Evolutionary conservation across 75 land plant genomes (phyloP).

Genomic region (Adiantum capillusveneris): DNA sequence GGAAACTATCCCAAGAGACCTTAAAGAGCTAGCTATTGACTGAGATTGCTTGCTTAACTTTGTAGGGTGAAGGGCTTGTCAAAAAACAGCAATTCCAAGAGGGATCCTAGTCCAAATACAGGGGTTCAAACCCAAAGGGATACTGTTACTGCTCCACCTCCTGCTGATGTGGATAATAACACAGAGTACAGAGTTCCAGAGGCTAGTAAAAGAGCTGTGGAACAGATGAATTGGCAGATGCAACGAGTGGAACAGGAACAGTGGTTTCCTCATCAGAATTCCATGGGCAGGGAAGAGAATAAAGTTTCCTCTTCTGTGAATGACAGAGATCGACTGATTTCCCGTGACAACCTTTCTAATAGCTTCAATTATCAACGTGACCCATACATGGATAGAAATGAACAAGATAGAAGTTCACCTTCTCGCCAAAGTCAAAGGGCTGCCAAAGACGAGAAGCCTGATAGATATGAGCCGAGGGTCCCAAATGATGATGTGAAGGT

Average conservation of each 20-base stretch:
- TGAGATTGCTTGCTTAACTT: no score
- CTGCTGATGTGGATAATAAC: constrained; percentile 9
- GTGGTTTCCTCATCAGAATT: neutral
- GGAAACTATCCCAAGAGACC: no score
- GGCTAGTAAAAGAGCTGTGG: constrained; percentile 18
- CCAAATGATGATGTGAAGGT: constrained; percentile 8
- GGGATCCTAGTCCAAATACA: constrained; percentile 15
- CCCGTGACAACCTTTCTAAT: constrained; percentile 3
- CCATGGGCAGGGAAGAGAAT: constrained; percentile 7
- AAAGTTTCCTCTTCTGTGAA: neutral
- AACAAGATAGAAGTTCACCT: constrained; percentile 9
- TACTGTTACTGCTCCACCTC: constrained; percentile 9
- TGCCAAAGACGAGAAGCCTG: constrained; percentile 25
- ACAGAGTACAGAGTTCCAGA: constrained; percentile 22
- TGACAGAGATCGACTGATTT: constrained; percentile 7
- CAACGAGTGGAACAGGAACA: constrained; percentile 18
- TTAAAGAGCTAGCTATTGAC: no score
- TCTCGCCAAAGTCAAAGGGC: constrained; percentile 13
- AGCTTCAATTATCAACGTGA: constrained; percentile 6
- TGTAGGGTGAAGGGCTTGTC: constrained; percentile 42
- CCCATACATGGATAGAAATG: constrained; percentile 1
- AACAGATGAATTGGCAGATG: constrained; percentile 21
- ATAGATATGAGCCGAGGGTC: constrained; percentile 5
- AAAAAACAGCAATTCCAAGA: constrained; percentile 39
- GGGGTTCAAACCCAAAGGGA: constrained; percentile 18